These are phyloP conservation scores for Dalbergia cochinchinensis DNA, from an alignment of 306 rosid genomes.

Conservation along the genomic window DNA sequence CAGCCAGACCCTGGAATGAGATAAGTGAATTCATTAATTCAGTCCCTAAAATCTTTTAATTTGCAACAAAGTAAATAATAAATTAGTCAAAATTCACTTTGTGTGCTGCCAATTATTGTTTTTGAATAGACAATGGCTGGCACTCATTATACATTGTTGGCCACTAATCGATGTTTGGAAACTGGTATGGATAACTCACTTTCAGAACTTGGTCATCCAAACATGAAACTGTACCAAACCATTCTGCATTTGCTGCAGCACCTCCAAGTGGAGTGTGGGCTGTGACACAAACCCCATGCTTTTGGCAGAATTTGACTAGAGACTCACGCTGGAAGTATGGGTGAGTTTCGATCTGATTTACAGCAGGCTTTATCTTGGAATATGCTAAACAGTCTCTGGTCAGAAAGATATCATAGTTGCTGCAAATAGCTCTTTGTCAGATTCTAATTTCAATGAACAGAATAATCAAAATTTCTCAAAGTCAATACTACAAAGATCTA, in stretches of 20 bases:
- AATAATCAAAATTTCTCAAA: slow-evolving; percentile 30
- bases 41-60: background rate
- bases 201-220: slow-evolving; percentile 79
- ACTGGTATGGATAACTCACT: slow-evolving; percentile 53
- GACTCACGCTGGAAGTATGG: slow-evolving; percentile 95
- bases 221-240: slow-evolving; percentile 84
- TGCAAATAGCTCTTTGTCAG: slow-evolving; percentile 67
- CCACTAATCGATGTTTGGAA: background rate
- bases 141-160: background rate
- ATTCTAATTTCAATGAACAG: slow-evolving; percentile 32
- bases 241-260: slow-evolving; percentile 79
- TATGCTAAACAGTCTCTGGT: slow-evolving; percentile 93
- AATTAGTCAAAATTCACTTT: background rate
- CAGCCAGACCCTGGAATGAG: slow-evolving; percentile 67
- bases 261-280: slow-evolving; percentile 98
- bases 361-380: slow-evolving; percentile 94
- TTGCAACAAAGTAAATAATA: background rate
- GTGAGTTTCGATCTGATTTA: slow-evolving; percentile 93
- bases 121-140: slow-evolving; percentile 2
- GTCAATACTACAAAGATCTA: slow-evolving; percentile 21
- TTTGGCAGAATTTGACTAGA: slow-evolving; percentile 84
- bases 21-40: slow-evolving; percentile 18
- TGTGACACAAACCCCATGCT: slow-evolving; percentile 83
- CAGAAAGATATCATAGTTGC: slow-evolving; percentile 89
- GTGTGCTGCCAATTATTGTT: background rate